Percentiles rank a stretch among this genome's conserved stretches.
phyloP scores from a whole-genome alignment of 176 grass and related monocot genomes.

The Triticum monococcum region DNA sequence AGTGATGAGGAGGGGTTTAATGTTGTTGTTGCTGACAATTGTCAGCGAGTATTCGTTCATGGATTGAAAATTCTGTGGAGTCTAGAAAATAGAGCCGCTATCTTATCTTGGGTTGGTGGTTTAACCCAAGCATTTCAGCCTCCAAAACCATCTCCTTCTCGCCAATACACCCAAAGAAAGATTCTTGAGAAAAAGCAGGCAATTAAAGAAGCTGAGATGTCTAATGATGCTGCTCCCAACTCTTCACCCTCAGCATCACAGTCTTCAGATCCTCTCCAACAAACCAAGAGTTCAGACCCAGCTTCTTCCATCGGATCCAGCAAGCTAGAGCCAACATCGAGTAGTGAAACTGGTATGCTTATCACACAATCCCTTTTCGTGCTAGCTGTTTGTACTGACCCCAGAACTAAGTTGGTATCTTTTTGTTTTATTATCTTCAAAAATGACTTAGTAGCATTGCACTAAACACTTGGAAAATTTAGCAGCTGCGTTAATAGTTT shows the following conservation, averaged over 20 bases:
- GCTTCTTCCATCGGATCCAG: slow-evolving; percentile 41
- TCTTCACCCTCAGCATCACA: slow-evolving; percentile 44
- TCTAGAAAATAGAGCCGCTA: slow-evolving; percentile 80
- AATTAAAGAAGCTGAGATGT: slow-evolving; percentile 56
- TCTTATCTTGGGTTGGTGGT: slow-evolving; percentile 69
- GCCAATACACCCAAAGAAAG: slow-evolving; percentile 78
- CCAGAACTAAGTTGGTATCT: slow-evolving; percentile 14
- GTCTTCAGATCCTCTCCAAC: slow-evolving; percentile 49
- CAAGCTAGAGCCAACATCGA: slow-evolving; percentile 53
- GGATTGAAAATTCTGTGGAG: slow-evolving; percentile 95
- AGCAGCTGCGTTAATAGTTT: slow-evolving; percentile 4
- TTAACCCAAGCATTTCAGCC: slow-evolving; percentile 91
- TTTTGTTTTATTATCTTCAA: slow-evolving; percentile 7
- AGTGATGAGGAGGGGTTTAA: slow-evolving; percentile 96
- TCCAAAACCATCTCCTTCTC: slow-evolving; percentile 85
- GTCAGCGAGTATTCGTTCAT: slow-evolving; percentile 91
- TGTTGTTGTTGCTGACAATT: slow-evolving; percentile 93
- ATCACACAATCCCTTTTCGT: slow-evolving; percentile 23
- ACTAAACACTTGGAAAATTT: slow-evolving; percentile 16
- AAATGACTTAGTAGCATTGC: slow-evolving; percentile 17
- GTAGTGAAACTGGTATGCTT: slow-evolving; percentile 53
- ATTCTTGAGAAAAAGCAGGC: slow-evolving; percentile 64
- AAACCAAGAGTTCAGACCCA: slow-evolving; percentile 53
- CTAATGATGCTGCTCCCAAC: slow-evolving; percentile 39
- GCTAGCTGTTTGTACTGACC: background rate